Evolutionary conservation across 2,329 filamentous ascomycete genomes (phyloP).

Genomic region (Nannizziopsis arthrosporioides): DNA sequence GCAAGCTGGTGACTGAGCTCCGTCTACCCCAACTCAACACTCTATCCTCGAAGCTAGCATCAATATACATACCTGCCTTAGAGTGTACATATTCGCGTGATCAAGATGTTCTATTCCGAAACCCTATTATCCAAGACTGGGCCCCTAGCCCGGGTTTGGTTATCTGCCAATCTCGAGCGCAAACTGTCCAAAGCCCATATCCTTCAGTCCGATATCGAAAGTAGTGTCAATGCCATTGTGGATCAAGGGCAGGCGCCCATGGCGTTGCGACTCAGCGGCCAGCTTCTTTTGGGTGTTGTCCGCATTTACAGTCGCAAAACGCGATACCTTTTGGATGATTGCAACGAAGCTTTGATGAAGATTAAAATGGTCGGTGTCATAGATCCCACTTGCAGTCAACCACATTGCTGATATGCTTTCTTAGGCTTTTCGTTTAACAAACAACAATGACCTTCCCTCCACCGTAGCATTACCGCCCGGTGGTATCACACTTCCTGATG

Average conservation of each 20-base stretch:
- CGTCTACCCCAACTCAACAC: no score
- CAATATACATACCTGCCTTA: neutral
- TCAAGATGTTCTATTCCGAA: slow-evolving; percentile 90
- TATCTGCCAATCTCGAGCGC: slow-evolving; percentile 94
- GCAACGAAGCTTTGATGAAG: slow-evolving; percentile 92
- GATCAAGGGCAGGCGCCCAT: slow-evolving; percentile 86
- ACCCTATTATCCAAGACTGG: slow-evolving; percentile 92
- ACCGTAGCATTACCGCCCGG: slow-evolving; percentile 70
- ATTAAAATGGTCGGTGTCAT: slow-evolving; percentile 74
- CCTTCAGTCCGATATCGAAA: slow-evolving; percentile 83
- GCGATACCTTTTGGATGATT: slow-evolving; percentile 90
- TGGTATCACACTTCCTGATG: slow-evolving; percentile 78
- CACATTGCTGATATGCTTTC: slow-evolving; percentile 23
- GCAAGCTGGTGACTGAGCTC: neutral
- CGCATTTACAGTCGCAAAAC: slow-evolving; percentile 97
- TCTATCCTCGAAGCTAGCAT: neutral
- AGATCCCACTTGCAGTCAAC: neutral
- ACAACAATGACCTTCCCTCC: slow-evolving; percentile 88
- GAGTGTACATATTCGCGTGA: neutral
- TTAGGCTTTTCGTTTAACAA: slow-evolving; percentile 83
- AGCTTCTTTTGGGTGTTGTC: slow-evolving; percentile 88
- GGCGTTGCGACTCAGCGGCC: slow-evolving; percentile 84
- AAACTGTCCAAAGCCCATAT: slow-evolving; percentile 97
- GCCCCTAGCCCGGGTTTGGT: slow-evolving; percentile 93
- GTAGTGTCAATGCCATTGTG: slow-evolving; percentile 91